Conservation (phyloP, 768 basidiomycete genomes). For the Gloeophyllum trabeum region DNA sequence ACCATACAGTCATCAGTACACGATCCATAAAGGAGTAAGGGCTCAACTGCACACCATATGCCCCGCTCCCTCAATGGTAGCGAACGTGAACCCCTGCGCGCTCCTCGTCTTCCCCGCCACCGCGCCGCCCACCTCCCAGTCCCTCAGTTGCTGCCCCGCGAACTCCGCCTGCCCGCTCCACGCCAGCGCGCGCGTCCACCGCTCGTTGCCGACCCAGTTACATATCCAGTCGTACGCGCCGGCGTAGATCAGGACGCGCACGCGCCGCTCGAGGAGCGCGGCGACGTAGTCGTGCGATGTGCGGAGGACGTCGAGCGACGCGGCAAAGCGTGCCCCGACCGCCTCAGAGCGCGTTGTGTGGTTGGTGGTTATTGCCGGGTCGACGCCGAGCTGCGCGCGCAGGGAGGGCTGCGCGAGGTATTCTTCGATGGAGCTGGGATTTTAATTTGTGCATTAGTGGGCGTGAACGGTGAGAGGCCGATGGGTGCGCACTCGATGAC, state of each 20-base stretch:
- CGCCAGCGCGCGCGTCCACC: conserved; percentile 44
- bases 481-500: conserved; percentile 27
- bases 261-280: conserved; percentile 39
- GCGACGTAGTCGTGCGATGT: conserved; percentile 28
- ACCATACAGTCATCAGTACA: background rate
- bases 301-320: conserved; percentile 27
- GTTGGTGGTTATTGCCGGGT: conserved; percentile 26
- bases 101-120: conserved; percentile 43
- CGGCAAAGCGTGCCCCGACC: conserved; percentile 38
- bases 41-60: conserved; percentile 56
- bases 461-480: background rate
- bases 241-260: conserved; percentile 41
- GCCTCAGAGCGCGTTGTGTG: conserved; percentile 27
- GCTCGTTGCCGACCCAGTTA: conserved; percentile 56
- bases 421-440: conserved; percentile 35
- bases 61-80: conserved; percentile 54
- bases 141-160: conserved; percentile 26
- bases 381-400: conserved; percentile 51
- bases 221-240: conserved; percentile 47
- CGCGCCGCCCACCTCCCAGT: conserved; percentile 45
- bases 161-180: conserved; percentile 50
- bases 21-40: background rate
- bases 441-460: background rate
- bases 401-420: conserved; percentile 54
- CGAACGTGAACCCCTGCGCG: conserved; percentile 47